phyloP scores from a whole-genome alignment of 192 early-diverging fungal genomes.

The Coemansia sp. region DNA sequence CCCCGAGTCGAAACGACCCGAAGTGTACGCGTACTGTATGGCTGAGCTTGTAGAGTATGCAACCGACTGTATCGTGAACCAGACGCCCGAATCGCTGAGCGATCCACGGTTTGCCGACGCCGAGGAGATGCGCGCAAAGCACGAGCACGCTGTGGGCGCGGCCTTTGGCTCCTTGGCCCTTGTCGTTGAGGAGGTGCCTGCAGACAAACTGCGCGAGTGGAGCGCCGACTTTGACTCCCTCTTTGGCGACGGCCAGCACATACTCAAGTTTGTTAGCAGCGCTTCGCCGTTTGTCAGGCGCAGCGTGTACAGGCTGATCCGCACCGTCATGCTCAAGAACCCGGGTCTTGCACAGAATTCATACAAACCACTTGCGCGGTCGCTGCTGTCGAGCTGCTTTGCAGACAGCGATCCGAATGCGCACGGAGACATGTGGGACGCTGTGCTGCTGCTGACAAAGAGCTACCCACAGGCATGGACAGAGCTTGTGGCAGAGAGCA shows the following conservation, averaged over 20 bases:
- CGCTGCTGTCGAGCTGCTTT: slow-evolving; percentile 68
- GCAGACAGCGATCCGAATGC: slow-evolving; percentile 69
- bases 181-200: slow-evolving; percentile 35
- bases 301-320: slow-evolving; percentile 37
- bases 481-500: neutral
- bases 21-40: slow-evolving; percentile 78
- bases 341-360: slow-evolving; percentile 48
- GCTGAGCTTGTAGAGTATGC: slow-evolving; percentile 71
- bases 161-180: slow-evolving; percentile 42
- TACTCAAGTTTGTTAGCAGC: slow-evolving; percentile 18
- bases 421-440: slow-evolving; percentile 85
- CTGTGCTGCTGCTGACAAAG: slow-evolving; percentile 76
- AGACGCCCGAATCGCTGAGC: slow-evolving; percentile 82
- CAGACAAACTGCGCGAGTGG: slow-evolving; percentile 13
- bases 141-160: slow-evolving; percentile 41
- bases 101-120: slow-evolving; percentile 38
- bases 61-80: slow-evolving; percentile 66
- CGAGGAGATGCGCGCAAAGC: slow-evolving; percentile 45
- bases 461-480: slow-evolving; percentile 66
- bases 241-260: slow-evolving; percentile 10
- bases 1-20: slow-evolving; percentile 69
- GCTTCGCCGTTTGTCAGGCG: slow-evolving; percentile 37
- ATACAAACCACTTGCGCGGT: slow-evolving; percentile 53
- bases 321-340: slow-evolving; percentile 31
- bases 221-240: slow-evolving; percentile 39